Percentiles rank a stretch among this genome's conserved stretches.
phyloP scores from a whole-genome alignment of 75 land plant species.

The Ceratopteris richardii region DNA sequence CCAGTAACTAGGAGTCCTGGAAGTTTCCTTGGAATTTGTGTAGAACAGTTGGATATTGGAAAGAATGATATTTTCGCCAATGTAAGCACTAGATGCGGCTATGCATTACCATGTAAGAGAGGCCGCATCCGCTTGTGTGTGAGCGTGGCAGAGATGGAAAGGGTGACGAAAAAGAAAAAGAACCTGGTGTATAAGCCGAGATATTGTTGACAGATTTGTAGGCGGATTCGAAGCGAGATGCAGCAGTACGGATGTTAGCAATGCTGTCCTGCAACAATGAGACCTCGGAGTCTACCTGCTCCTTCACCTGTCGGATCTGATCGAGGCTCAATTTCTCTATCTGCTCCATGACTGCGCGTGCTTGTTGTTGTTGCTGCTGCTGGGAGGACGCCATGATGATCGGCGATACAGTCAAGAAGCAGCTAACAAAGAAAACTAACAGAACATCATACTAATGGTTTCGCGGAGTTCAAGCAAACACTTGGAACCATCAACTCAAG shows the following conservation, averaged over 20 bases:
- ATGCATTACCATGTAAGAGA: not conserved
- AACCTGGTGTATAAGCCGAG: constrained; percentile 67
- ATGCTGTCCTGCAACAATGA: constrained; percentile 85
- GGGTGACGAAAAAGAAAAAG: not conserved
- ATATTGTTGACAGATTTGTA: constrained; percentile 74
- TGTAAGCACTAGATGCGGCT: no score
- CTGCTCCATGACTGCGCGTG: no score
- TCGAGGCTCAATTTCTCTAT: constrained; percentile 59
- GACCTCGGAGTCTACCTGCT: constrained; percentile 79
- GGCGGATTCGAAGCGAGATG: constrained; percentile 84
- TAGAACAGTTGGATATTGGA: no score
- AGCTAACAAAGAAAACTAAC: no score
- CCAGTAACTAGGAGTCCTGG: no score
- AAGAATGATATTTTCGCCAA: no score
- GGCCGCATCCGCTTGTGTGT: not conserved
- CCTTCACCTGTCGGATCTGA: constrained; percentile 74
- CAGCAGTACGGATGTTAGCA: constrained; percentile 84
- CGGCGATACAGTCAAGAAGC: no score
- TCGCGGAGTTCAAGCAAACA: no score
- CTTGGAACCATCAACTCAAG: no score
- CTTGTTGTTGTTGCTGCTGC: constrained; percentile 16
- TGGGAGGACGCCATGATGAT: constrained; percentile 2
- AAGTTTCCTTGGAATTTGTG: no score
- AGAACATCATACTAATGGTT: no score
- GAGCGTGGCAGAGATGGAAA: no score